Percentiles rank a stretch among this genome's conserved stretches.
Evolutionary conservation across 805 yeast genomes (phyloP).

Genomic region (Isabelozyma pseudorhagii): DNA sequence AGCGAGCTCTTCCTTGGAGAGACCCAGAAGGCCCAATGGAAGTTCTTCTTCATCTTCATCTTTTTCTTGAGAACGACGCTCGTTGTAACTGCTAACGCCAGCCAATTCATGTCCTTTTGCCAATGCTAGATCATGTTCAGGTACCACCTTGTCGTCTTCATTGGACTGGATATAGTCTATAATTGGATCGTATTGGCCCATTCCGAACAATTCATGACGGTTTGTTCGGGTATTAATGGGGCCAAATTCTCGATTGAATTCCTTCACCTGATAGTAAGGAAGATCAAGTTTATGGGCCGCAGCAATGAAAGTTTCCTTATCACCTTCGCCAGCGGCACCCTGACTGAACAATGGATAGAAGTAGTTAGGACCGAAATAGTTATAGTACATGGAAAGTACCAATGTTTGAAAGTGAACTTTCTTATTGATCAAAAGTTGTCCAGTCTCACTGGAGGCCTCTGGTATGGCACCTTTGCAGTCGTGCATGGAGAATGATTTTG

Average conservation of each 20-base stretch:
- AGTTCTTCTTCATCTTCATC: background rate
- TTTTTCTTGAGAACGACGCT: background rate
- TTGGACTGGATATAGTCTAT: conserved; percentile 22
- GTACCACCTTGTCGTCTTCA: background rate
- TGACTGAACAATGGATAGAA: conserved; percentile 37
- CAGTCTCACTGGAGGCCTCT: conserved; percentile 38
- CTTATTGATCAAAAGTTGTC: conserved; percentile 36
- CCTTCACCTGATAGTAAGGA: conserved; percentile 37
- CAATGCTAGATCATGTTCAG: background rate
- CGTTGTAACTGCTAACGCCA: conserved; percentile 3
- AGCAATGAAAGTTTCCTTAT: conserved; percentile 40
- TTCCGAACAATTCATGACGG: conserved; percentile 27
- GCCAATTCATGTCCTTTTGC: background rate
- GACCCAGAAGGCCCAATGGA: conserved; percentile 5
- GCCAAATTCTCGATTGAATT: conserved; percentile 36
- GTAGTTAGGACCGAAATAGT: conserved; percentile 33
- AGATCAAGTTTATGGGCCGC: conserved; percentile 36
- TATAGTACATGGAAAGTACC: conserved; percentile 34
- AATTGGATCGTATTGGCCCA: conserved; percentile 39
- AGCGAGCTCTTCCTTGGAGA: conserved; percentile 18
- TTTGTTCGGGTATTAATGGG: conserved; percentile 17
- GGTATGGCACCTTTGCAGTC: conserved; percentile 31
- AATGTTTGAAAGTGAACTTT: conserved; percentile 27
- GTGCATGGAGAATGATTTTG: conserved; percentile 16
- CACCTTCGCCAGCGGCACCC: conserved; percentile 44